These are phyloP conservation scores for Candida hungchunana DNA, from an alignment of 805 yeast genomes.

Conservation along the genomic window DNA sequence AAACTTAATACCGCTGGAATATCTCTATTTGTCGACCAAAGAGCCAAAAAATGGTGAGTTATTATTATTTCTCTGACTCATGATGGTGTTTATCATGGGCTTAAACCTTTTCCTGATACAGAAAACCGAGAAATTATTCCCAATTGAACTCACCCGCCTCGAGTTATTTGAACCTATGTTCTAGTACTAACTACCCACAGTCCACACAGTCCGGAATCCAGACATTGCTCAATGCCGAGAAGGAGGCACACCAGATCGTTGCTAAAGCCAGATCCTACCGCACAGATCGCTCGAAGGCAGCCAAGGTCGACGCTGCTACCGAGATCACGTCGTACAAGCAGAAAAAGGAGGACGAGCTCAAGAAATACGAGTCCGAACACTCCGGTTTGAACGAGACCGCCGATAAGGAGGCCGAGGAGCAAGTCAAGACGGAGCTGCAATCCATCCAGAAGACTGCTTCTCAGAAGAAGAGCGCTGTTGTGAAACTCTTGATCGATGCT, in stretches of 20 bases:
- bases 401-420: conserved; percentile 72
- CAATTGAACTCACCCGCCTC: not conserved
- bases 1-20: too few species aligned
- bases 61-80: too few species aligned
- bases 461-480: conserved; percentile 61
- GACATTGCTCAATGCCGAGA: conserved; percentile 63
- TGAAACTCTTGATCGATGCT: conserved; percentile 73
- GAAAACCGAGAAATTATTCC: not conserved
- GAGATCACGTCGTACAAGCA: conserved; percentile 86
- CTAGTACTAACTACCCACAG: conserved; percentile 7
- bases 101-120: not conserved
- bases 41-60: too few species aligned
- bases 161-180: not conserved
- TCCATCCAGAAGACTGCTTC: conserved; percentile 62
- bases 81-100: too few species aligned
- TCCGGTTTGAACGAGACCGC: conserved; percentile 72
- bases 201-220: conserved; percentile 26
- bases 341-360: conserved; percentile 79
- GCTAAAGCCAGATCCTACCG: conserved; percentile 90
- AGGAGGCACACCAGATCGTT: conserved; percentile 95
- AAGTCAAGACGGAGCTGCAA: conserved; percentile 66
- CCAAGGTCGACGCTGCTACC: conserved; percentile 85
- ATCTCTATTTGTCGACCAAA: too few species aligned
- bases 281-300: conserved; percentile 84
- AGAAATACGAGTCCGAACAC: conserved; percentile 65